Conservation (phyloP, 1,284 basidiomycete genomes). For the Fistulinella cinereoalba region DNA sequence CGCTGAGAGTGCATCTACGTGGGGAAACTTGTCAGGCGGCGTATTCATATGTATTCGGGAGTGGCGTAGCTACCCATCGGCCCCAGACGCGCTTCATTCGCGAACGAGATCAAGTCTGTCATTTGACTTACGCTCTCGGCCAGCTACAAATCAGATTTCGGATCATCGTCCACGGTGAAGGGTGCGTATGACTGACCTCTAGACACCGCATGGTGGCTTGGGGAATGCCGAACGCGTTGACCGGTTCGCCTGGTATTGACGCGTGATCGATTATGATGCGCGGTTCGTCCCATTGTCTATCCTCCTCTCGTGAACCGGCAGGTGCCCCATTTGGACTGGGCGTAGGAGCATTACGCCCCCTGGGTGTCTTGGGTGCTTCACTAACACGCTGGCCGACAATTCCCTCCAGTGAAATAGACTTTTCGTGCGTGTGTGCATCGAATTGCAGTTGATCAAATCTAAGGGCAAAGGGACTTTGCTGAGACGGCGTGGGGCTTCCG, state of each 20-base stretch:
- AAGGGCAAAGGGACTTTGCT: constrained; percentile 34
- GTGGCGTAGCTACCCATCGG: constrained; percentile 56
- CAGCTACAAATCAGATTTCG: constrained; percentile 40
- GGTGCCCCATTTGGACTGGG: constrained; percentile 37
- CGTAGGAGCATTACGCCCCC: constrained; percentile 39
- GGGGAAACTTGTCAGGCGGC: constrained; percentile 22
- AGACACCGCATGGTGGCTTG: constrained; percentile 83
- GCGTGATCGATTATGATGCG: constrained; percentile 55
- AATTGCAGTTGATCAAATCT: constrained; percentile 71
- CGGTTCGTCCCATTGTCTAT: constrained; percentile 61
- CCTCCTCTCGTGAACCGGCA: constrained; percentile 39
- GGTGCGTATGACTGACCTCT: constrained; percentile 58
- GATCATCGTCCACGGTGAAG: constrained; percentile 1
- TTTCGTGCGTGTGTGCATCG: constrained; percentile 66
- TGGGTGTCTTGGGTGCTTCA: constrained; percentile 42
- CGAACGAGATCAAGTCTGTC: constrained; percentile 68
- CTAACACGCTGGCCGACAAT: constrained; percentile 48
- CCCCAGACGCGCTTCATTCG: constrained; percentile 51
- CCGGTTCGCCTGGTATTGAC: constrained; percentile 69
- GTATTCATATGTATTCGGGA: constrained; percentile 32
- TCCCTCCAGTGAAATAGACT: constrained; percentile 59
- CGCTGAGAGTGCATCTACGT: constrained; percentile 33
- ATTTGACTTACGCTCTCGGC: constrained; percentile 75
- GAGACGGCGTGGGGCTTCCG: constrained; percentile 19
- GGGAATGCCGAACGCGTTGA: constrained; percentile 80